Evolutionary conservation across 768 basidiomycete species (phyloP), one percentile per base, ranked within the genome.

Genomic region (Pulveroboletus ravenelii): DNA sequence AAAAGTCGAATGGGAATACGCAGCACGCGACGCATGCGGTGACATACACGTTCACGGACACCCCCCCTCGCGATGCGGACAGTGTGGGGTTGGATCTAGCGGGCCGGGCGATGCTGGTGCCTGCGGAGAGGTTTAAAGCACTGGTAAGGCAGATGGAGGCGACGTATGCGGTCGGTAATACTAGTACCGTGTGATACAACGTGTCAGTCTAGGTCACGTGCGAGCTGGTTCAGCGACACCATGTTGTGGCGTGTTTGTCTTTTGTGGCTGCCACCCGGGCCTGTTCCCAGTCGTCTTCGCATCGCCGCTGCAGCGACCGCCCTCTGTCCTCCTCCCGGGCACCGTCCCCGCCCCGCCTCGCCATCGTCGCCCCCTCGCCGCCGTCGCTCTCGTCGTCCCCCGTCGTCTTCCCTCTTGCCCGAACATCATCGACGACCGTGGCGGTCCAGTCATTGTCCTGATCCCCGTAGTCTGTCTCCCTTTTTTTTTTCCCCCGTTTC

Each of bases 21-120:
- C 48, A 65, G 66, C 39, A 58, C 25, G 62, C 68, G 6, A 54
- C 55, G 0, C 64, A 66, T 25, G 27, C 41, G 5, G 39, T 46
- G 27, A 55, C 54, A 2, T 85, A 75, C 57, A 53, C 72, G 3
- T 82, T 84, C 60, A 76, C 78, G 38, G 74, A 80, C 3, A 62
- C 73, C 0, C 75, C 73, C 27, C 75, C 78, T 12, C 73, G 86
- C 23, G 79, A 82, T 32, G 73, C 73, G 46, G 87, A 89, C 14
- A 70, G 83, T 1, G 85, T 89, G 57, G 88, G 89, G 1, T 69
- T 89, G 25, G 87, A 90, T 52, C 77, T 79, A 31, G 76, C 78
- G 2, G 87, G 85, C 0, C 67, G 87, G 25, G 67, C 87, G 45
- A 84, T 87, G 76, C 71, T 87, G 5, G 67, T 91, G 1, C 74